phyloP scores from a whole-genome alignment of 306 rosid species.

The Pterocarpus santalinus region DNA sequence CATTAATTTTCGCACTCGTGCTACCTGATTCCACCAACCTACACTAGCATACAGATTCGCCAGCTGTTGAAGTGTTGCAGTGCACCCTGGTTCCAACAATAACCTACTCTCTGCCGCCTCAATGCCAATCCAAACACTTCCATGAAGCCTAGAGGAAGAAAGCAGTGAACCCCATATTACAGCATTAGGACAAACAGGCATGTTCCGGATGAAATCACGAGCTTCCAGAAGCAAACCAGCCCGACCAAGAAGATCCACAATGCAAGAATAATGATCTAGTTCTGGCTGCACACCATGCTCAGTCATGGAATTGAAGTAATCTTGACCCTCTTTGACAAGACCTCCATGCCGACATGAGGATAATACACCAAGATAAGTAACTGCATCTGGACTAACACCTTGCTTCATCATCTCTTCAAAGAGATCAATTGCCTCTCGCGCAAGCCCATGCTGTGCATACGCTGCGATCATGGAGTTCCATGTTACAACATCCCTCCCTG shows the following conservation, averaged over 20 bases:
- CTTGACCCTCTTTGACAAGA: slow-evolving; percentile 69
- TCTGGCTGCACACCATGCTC: slow-evolving; percentile 68
- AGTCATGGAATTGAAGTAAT: slow-evolving; percentile 73
- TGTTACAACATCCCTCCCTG: slow-evolving; percentile 62
- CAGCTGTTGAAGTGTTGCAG: slow-evolving; percentile 73
- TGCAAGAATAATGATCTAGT: slow-evolving; percentile 83
- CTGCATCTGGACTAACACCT: slow-evolving; percentile 64
- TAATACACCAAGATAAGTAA: slow-evolving; percentile 75
- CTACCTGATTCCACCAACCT: slow-evolving; percentile 70
- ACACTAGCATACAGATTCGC: slow-evolving; percentile 79
- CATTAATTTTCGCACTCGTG: slow-evolving; percentile 69
- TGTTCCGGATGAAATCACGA: slow-evolving; percentile 61
- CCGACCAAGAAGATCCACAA: slow-evolving; percentile 86
- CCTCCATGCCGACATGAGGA: slow-evolving; percentile 88
- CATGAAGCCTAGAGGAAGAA: slow-evolving; percentile 76
- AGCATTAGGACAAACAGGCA: slow-evolving; percentile 83
- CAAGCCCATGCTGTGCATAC: slow-evolving; percentile 83
- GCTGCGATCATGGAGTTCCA: slow-evolving; percentile 95
- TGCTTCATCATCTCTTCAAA: slow-evolving; percentile 71
- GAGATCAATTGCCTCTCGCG: slow-evolving; percentile 65
- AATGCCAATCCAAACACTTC: slow-evolving; percentile 75
- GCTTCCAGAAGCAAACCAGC: slow-evolving; percentile 81
- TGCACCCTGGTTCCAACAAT: slow-evolving; percentile 68
- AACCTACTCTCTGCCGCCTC: slow-evolving; percentile 80
- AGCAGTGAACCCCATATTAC: slow-evolving; percentile 89